phyloP scores from a whole-genome alignment of 2,329 filamentous ascomycete species.

The Neurospora crassa region DNA sequence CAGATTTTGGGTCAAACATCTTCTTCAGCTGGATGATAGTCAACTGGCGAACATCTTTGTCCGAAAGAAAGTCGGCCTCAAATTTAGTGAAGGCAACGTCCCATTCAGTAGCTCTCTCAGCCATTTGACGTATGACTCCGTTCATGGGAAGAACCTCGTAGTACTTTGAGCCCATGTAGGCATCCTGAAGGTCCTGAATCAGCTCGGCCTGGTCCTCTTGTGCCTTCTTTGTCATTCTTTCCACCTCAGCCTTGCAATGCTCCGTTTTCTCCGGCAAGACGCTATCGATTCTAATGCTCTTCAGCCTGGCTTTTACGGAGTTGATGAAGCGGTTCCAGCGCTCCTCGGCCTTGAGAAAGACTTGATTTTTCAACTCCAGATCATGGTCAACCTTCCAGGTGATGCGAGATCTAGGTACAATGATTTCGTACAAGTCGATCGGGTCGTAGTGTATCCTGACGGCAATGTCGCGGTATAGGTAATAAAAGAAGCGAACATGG shows the following conservation, averaged over 20 bases:
- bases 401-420: slow-evolving; percentile 79
- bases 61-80: slow-evolving; percentile 86
- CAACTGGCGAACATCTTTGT: slow-evolving; percentile 89
- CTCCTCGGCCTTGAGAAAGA: slow-evolving; percentile 72
- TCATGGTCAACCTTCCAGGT: slow-evolving; percentile 99
- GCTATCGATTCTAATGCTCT: slow-evolving; percentile 83
- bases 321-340: slow-evolving; percentile 78
- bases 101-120: slow-evolving; percentile 91
- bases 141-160: slow-evolving; percentile 96
- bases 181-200: slow-evolving; percentile 70
- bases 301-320: slow-evolving; percentile 74
- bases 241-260: slow-evolving; percentile 72
- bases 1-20: slow-evolving; percentile 56
- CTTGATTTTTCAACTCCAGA: slow-evolving; percentile 82
- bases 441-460: slow-evolving; percentile 87
- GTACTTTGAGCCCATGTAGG: slow-evolving; percentile 88
- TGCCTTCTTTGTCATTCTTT: slow-evolving; percentile 64
- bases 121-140: slow-evolving; percentile 74
- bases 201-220: slow-evolving; percentile 74
- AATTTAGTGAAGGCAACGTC: slow-evolving; percentile 85
- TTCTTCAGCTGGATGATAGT: slow-evolving; percentile 90
- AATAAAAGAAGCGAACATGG: slow-evolving; percentile 87
- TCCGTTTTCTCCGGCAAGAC: slow-evolving; percentile 82
- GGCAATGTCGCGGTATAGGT: slow-evolving; percentile 59
- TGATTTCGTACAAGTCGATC: slow-evolving; percentile 86